Evolutionary conservation across 1,139 yeast genomes (phyloP).

Genomic region (Yamadazyma jaroonii): DNA sequence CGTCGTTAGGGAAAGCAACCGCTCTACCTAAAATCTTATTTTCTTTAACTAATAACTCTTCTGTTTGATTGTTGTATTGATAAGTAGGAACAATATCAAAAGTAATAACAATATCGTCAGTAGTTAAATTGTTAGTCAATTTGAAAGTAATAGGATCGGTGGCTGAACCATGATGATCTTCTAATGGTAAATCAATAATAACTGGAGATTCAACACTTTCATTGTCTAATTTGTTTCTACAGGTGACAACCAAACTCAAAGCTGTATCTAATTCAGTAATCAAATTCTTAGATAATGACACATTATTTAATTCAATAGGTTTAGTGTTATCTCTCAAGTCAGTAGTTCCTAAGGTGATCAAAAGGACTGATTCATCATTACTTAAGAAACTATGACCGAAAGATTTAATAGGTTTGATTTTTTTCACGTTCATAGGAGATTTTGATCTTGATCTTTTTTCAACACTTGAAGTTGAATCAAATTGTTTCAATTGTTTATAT

Average conservation of each 20-base stretch:
- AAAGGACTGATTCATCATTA: constrained; percentile 61
- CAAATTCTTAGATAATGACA: constrained; percentile 63
- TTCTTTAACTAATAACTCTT: constrained; percentile 15
- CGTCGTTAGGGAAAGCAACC: constrained; percentile 66
- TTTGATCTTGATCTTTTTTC: constrained; percentile 21
- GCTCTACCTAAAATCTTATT: constrained; percentile 77
- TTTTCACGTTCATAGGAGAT: constrained; percentile 27
- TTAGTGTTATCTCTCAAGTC: constrained; percentile 61
- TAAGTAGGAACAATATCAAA: constrained; percentile 96
- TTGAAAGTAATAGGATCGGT: constrained; percentile 83
- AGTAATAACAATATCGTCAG: constrained; percentile 58
- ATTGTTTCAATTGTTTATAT: constrained; percentile 38
- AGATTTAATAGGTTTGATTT: constrained; percentile 62
- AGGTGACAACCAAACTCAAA: constrained; percentile 68
- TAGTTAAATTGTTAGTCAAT: constrained; percentile 45
- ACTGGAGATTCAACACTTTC: constrained; percentile 59
- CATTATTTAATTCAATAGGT: constrained; percentile 71
- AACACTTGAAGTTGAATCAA: constrained; percentile 17
- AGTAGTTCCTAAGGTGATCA: constrained; percentile 84
- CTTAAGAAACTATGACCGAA: constrained; percentile 81
- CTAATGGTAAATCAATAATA: constrained; percentile 77
- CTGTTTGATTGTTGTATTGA: constrained; percentile 29
- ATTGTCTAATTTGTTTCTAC: constrained; percentile 43
- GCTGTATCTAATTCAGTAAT: constrained; percentile 88
- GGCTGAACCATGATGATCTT: constrained; percentile 72